These are phyloP conservation scores for Lizonia empirigonia DNA, from an alignment of 2,329 filamentous ascomycete genomes.

Conservation along the genomic window DNA sequence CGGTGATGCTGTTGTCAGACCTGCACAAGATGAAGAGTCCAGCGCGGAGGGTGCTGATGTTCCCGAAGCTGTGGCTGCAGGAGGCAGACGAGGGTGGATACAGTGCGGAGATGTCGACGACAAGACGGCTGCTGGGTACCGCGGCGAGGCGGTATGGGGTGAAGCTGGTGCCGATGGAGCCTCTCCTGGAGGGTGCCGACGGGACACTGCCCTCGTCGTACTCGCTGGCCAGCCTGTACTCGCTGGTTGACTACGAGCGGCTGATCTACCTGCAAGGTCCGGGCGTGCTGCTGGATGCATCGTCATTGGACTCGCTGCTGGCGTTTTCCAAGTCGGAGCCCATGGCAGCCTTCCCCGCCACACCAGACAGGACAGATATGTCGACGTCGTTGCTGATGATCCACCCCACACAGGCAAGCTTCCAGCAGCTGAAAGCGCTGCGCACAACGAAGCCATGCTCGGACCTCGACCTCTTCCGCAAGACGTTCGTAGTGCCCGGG, in stretches of 20 bases:
- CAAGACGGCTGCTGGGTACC: conserved; percentile 51
- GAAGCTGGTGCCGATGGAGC: conserved; percentile 51
- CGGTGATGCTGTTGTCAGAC: conserved; percentile 57
- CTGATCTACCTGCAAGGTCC: conserved; percentile 54
- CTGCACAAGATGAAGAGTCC: conserved; percentile 54
- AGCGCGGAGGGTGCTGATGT: conserved; percentile 53
- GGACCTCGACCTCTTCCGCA: conserved; percentile 44
- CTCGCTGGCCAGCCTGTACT: conserved; percentile 54
- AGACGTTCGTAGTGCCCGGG: conserved; percentile 36
- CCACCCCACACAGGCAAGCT: conserved; percentile 43
- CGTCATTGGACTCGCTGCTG: conserved; percentile 53
- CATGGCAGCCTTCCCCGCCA: conserved; percentile 44
- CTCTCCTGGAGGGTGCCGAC: conserved; percentile 45
- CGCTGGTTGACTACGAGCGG: conserved; percentile 53
- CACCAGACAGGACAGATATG: conserved; percentile 36
- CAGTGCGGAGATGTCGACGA: conserved; percentile 53
- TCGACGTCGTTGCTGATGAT: conserved; percentile 48
- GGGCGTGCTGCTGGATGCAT: conserved; percentile 54
- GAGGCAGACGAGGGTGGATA: conserved; percentile 44
- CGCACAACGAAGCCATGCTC: conserved; percentile 32
- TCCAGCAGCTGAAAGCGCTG: conserved; percentile 38
- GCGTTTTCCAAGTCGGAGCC: conserved; percentile 48
- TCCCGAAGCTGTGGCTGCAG: conserved; percentile 49
- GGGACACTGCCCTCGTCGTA: conserved; percentile 47
- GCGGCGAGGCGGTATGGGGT: conserved; percentile 55